phyloP scores from a whole-genome alignment of 2,329 filamentous ascomycete genomes.

The Nakataea oryzae region DNA sequence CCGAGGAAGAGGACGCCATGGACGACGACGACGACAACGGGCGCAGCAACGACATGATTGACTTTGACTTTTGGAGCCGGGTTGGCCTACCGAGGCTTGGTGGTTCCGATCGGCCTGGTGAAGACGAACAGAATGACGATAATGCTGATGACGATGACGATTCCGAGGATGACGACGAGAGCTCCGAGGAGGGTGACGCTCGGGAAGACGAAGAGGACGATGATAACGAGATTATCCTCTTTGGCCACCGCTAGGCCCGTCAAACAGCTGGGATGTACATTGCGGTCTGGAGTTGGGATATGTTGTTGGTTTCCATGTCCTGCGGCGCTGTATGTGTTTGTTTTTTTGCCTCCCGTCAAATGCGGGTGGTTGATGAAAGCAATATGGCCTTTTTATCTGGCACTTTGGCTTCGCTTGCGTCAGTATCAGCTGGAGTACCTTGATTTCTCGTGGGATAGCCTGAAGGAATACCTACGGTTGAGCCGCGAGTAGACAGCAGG shows the following conservation, averaged over 20 bases:
- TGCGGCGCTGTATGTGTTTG: neutral
- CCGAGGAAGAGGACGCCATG: neutral
- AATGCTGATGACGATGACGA: constrained; percentile 34
- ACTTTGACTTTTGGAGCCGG: constrained; percentile 41
- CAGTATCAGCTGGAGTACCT: too few relatives aligned
- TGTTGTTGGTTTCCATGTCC: neutral
- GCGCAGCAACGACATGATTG: constrained; percentile 45
- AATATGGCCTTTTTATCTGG: neutral
- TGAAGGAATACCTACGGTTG: too few relatives aligned
- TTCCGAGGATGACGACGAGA: constrained; percentile 28
- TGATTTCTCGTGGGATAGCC: too few relatives aligned
- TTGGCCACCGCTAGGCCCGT: constrained; percentile 32
- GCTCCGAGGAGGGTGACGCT: constrained; percentile 35
- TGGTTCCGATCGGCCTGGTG: constrained; percentile 14
- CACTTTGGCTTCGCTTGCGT: neutral
- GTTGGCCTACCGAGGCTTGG: constrained; percentile 22
- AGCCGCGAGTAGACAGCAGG: too few relatives aligned
- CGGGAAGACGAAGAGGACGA: constrained; percentile 36
- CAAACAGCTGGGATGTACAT: neutral
- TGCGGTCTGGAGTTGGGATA: neutral
- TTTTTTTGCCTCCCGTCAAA: neutral
- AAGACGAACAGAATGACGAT: constrained; percentile 35
- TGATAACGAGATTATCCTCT: constrained; percentile 37
- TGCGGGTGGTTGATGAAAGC: neutral
- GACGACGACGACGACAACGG: constrained; percentile 19